Conservation (phyloP, 2,329 filamentous ascomycete species). For the Dactylellina cionopaga region DNA sequence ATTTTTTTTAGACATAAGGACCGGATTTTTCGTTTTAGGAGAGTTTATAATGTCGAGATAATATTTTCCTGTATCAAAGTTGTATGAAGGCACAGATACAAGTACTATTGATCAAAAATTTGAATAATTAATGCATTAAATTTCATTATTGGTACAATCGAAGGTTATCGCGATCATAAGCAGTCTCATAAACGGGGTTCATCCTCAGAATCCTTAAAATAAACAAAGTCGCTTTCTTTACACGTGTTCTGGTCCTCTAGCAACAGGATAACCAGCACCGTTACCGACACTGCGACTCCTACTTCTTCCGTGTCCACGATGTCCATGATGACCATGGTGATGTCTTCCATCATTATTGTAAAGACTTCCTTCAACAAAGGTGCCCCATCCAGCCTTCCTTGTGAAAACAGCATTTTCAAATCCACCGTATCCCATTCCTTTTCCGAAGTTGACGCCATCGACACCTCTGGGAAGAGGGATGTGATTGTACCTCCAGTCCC, state of each 20-base stretch:
- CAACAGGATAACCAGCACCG: constrained; percentile 3
- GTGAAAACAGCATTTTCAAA: constrained; percentile 70
- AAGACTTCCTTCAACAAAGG: constrained; percentile 28
- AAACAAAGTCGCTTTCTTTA: neutral
- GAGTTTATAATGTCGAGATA: no score
- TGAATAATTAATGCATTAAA: no score
- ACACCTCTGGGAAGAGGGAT: constrained; percentile 69
- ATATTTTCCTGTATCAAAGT: no score
- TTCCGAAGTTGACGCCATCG: constrained; percentile 66
- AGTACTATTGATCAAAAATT: neutral
- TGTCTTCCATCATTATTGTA: constrained; percentile 10
- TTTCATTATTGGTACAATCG: no score
- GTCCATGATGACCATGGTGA: constrained; percentile 17
- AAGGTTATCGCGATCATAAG: neutral
- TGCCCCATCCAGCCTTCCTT: constrained; percentile 70
- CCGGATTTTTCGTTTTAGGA: no score
- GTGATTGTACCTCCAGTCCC: constrained; percentile 75
- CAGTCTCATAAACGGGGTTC: neutral
- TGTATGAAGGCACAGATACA: neutral
- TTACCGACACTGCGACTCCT: constrained; percentile 32
- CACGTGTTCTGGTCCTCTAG: constrained; percentile 15
- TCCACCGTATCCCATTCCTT: constrained; percentile 63
- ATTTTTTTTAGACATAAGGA: no score
- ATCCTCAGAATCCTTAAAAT: neutral
- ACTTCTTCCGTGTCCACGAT: constrained; percentile 21